Evolutionary conservation across 352 stramenopile genomes (phyloP), one percentile per base, ranked within the genome.

Genomic region (Pythium scleroteichum): DNA sequence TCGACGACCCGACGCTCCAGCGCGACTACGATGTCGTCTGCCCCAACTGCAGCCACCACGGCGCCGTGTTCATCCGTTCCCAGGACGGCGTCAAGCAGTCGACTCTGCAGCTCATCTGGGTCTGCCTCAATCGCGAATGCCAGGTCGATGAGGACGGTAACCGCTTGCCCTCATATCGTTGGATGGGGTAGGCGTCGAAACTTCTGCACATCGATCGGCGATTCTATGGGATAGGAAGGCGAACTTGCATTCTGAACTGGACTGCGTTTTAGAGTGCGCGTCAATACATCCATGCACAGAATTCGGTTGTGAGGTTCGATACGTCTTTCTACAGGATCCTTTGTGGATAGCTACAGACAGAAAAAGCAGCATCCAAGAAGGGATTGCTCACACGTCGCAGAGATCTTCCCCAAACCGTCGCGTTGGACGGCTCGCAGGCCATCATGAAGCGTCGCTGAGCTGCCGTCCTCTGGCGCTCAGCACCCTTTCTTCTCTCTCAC

Each of bases 41-140:
- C 60, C 86, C 86, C 23, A 88, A 86, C 64, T 95, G 86, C 63
- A 64, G 54, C 49, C 69, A 87, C 73, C 83, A 94, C 49, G 86
- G 86, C 47, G 86, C 86, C 13, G 86, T 92, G 50, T 95, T 95
- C 63, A 94, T 95, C 63, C 86, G 86, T 22, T 95, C 86, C 44
- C 86, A 95, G 60, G 86, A 95, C 63, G 86, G 86, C 42, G 86
- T 95, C 16, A 95, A 95, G 73, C 83, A 95, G 60, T 83, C 86
- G 33, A 95, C 86, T 41, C 73, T 95, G 54, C 78, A 82, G 17
- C 81, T 95, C 65, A 95, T 95, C 59, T 95, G 86, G 86, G 82
- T 95, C 48, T 95, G 86, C 70, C 72, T 95, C 45, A 95, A 95
- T 59, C 78, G 82, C n/a, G 85, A 95, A 62, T 95, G 85, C 56